phyloP scores from a whole-genome alignment of 2,329 filamentous ascomycete species.

The Aspergillus ochraceoroseus region DNA sequence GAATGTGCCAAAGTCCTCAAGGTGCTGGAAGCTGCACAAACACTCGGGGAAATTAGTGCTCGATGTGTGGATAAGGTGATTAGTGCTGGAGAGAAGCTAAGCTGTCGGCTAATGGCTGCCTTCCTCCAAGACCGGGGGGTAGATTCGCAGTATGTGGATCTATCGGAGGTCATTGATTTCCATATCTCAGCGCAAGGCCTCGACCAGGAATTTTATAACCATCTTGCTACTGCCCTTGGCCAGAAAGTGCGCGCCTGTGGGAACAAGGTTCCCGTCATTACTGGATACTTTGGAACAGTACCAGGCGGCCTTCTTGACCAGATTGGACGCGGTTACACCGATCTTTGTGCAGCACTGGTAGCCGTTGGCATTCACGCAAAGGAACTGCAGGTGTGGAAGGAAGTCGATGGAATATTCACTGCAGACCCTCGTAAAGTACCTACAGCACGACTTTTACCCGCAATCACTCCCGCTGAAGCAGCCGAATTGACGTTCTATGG shows the following conservation, averaged over 20 bases:
- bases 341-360: slow-evolving; percentile 86
- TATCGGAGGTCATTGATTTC: slow-evolving; percentile 74
- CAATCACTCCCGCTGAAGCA: slow-evolving; percentile 89
- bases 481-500: slow-evolving; percentile 93
- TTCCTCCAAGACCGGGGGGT: slow-evolving; percentile 75
- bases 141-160: slow-evolving; percentile 82
- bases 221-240: slow-evolving; percentile 57
- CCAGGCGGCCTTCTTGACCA: slow-evolving; percentile 86
- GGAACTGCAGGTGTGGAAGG: slow-evolving; percentile 97
- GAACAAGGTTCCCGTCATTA: slow-evolving; percentile 69
- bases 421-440: slow-evolving; percentile 84
- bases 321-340: slow-evolving; percentile 92
- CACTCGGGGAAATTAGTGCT: slow-evolving; percentile 64
- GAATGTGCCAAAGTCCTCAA: slow-evolving; percentile 79
- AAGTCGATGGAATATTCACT: slow-evolving; percentile 92
- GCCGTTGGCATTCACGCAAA: slow-evolving; percentile 81
- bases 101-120: slow-evolving; percentile 84
- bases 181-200: slow-evolving; percentile 52
- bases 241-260: slow-evolving; percentile 62
- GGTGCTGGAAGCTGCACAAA: slow-evolving; percentile 62
- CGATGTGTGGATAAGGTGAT: slow-evolving; percentile 82
- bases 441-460: slow-evolving; percentile 79
- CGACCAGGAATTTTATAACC: slow-evolving; percentile 65
- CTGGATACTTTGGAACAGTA: slow-evolving; percentile 91
- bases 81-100: slow-evolving; percentile 92